phyloP scores from a whole-genome alignment of 2,329 filamentous ascomycete species.

The Phyllosticta capitalensis region DNA sequence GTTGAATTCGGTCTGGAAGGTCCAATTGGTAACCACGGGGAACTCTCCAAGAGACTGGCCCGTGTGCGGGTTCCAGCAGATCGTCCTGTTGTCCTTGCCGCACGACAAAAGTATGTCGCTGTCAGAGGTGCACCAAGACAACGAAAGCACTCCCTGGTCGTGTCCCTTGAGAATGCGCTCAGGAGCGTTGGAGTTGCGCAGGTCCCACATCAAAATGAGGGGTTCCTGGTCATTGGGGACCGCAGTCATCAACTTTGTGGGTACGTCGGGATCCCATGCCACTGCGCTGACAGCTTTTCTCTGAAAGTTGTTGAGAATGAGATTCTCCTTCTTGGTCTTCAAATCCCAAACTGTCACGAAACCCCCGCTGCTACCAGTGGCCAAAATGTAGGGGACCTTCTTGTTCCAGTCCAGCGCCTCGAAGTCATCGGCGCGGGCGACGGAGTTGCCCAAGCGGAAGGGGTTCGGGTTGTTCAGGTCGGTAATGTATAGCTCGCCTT shows the following conservation, averaged over 20 bases:
- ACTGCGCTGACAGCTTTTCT: conserved; percentile 91
- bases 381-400: conserved; percentile 92
- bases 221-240: conserved; percentile 84
- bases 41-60: conserved; percentile 85
- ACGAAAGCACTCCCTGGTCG: conserved; percentile 82
- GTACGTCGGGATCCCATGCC: conserved; percentile 89
- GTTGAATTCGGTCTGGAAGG: conserved; percentile 90
- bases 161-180: conserved; percentile 85
- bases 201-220: conserved; percentile 84
- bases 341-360: conserved; percentile 98
- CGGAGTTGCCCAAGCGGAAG: conserved; percentile 78
- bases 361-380: conserved; percentile 83
- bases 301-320: conserved; percentile 82
- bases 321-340: conserved; percentile 92
- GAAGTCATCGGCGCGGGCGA: conserved; percentile 85
- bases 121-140: conserved; percentile 94
- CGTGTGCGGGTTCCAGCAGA: conserved; percentile 93
- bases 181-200: conserved; percentile 91
- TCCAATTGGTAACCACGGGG: conserved; percentile 98
- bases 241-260: conserved; percentile 87
- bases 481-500: conserved; percentile 93
- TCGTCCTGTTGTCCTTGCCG: conserved; percentile 91
- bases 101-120: conserved; percentile 81
- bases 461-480: conserved; percentile 88
- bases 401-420: conserved; percentile 98